Conservation (phyloP, 1,284 basidiomycete genomes). For the Xerocomus nothofagi region DNA sequence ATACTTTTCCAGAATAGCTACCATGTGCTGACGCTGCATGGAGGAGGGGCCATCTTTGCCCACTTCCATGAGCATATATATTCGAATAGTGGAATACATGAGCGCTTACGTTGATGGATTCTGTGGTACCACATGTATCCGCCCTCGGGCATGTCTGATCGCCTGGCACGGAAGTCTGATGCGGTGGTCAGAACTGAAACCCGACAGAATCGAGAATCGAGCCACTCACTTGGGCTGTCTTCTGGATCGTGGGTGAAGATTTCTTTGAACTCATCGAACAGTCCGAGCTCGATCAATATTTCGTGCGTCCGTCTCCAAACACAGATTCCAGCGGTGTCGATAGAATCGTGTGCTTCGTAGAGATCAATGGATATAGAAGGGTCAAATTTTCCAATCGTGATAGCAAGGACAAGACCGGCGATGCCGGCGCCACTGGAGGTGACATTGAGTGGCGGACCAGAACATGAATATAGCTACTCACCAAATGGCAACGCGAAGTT, state of each 20-base stretch:
- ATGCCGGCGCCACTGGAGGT: conserved; percentile 24
- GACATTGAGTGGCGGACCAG: neutral
- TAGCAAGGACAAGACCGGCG: conserved; percentile 23
- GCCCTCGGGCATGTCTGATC: conserved; percentile 21
- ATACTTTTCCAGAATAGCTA: conserved; percentile 21
- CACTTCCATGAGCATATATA: neutral
- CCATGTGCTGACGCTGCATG: conserved; percentile 29
- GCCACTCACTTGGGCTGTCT: neutral
- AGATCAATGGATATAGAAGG: conserved; percentile 22
- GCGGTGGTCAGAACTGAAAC: neutral
- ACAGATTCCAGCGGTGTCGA: conserved; percentile 14
- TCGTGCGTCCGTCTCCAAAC: conserved; percentile 8
- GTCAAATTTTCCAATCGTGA: conserved; percentile 25
- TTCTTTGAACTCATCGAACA: conserved; percentile 20
- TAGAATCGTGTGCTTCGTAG: conserved; percentile 23
- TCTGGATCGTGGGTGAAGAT: conserved; percentile 1
- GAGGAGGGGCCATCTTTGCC: conserved; percentile 8
- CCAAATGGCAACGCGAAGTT: conserved; percentile 23
- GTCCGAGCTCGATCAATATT: conserved; percentile 20
- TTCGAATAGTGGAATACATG: no score
- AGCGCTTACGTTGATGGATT: conserved; percentile 8
- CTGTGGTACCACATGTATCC: conserved; percentile 23
- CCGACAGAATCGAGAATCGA: rapidly evolving
- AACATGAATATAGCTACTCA: conserved; percentile 1
- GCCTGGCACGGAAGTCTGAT: conserved; percentile 8